Conservation (phyloP, 805 yeast genomes). For the Teunomyces barrocoloradensis region DNA sequence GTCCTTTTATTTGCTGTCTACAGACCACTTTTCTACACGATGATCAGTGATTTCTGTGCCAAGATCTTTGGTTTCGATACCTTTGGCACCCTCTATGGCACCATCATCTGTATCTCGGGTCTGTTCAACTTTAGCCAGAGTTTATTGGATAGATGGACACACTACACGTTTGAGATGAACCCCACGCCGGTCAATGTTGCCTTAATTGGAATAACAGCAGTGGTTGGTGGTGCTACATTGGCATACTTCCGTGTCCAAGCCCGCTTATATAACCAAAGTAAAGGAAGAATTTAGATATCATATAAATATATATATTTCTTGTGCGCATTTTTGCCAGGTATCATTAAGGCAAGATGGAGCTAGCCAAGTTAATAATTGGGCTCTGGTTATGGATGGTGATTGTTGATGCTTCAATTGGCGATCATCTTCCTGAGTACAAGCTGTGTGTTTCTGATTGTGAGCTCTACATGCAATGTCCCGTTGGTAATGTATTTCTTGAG, state of each 20-base stretch:
- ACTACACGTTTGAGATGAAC: constrained; percentile 51
- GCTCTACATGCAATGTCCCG: constrained; percentile 15
- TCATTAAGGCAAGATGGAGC: not conserved
- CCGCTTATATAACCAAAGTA: not conserved
- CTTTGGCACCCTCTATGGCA: constrained; percentile 59
- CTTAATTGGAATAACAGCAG: constrained; percentile 36
- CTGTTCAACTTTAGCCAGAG: constrained; percentile 48
- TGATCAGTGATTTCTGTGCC: constrained; percentile 56
- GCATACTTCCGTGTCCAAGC: constrained; percentile 30
- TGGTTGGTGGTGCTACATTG: constrained; percentile 44
- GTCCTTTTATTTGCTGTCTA: constrained; percentile 49
- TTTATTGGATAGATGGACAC: constrained; percentile 47
- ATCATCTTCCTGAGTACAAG: constrained; percentile 28
- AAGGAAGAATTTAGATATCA: not conserved
- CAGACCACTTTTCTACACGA: constrained; percentile 60
- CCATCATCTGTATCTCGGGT: constrained; percentile 53
- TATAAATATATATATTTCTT: no score
- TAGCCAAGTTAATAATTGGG: not conserved
- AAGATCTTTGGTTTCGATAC: constrained; percentile 64
- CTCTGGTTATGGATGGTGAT: not conserved
- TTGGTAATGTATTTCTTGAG: constrained; percentile 12
- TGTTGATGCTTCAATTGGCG: constrained; percentile 25
- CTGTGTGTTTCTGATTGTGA: constrained; percentile 25
- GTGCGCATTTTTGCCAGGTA: not conserved
- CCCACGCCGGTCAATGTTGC: constrained; percentile 49